Conservation (phyloP, 495 filamentous ascomycete species). For the Penicillium taxi region DNA sequence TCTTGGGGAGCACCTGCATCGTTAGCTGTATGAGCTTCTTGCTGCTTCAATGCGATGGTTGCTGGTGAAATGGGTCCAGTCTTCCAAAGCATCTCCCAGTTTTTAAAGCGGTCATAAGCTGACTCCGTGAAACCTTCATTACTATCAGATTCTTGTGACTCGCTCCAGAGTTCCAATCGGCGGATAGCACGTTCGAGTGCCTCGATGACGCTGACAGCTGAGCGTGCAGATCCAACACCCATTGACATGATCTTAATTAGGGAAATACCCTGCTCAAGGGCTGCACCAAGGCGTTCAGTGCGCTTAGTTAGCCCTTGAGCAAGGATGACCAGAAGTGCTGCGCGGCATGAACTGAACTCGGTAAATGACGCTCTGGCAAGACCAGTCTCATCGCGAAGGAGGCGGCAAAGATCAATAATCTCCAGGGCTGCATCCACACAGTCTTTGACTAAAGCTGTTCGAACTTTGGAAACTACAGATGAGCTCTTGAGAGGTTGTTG, state of each 20-base stretch:
- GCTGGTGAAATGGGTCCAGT: slow-evolving; percentile 37
- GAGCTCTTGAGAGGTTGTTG: slow-evolving; percentile 26
- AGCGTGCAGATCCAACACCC: slow-evolving; percentile 42
- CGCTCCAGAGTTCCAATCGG: slow-evolving; percentile 37
- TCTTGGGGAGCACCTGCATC: slow-evolving; percentile 15
- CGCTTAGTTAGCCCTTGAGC: slow-evolving; percentile 43
- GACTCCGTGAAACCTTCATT: slow-evolving; percentile 30
- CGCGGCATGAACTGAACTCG: slow-evolving; percentile 46
- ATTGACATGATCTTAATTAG: slow-evolving; percentile 47
- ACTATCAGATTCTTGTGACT: slow-evolving; percentile 26
- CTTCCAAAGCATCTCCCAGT: slow-evolving; percentile 48
- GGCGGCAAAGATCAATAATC: slow-evolving; percentile 40
- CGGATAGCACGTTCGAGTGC: slow-evolving; percentile 42
- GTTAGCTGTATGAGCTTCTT: slow-evolving; percentile 11
- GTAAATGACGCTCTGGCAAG: slow-evolving; percentile 46
- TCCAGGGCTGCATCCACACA: slow-evolving; percentile 45
- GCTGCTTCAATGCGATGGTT: slow-evolving; percentile 17
- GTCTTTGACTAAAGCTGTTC: slow-evolving; percentile 38
- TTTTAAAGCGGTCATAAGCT: slow-evolving; percentile 45
- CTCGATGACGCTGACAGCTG: slow-evolving; percentile 46
- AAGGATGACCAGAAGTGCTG: slow-evolving; percentile 41
- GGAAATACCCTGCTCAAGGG: slow-evolving; percentile 40
- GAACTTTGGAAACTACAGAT: slow-evolving; percentile 32
- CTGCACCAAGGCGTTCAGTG: slow-evolving; percentile 38
- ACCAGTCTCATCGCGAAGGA: slow-evolving; percentile 40